Base-by-base conservation (phyloP, 169 alveolate genomes). In the Eimeria sp. region DNA sequence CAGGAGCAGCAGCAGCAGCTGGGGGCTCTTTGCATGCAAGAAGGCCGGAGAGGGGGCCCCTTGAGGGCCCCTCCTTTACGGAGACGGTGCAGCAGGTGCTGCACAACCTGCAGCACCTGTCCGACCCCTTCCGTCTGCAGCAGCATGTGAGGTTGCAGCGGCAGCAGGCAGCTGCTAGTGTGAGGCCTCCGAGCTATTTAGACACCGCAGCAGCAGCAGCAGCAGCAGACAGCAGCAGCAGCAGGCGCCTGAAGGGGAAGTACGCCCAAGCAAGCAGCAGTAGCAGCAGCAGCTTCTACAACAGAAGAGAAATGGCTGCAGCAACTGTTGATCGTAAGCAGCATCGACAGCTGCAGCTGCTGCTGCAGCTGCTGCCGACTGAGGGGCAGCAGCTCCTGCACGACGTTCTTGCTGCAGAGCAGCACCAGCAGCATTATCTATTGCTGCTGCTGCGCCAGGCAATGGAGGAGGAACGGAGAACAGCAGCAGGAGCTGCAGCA, bases 401-500 rank as follows among this genome's bases (percentile, higher is more conserved):
- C 13, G 93, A 87, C 46, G 82, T 87, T 27, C 58, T 87, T 25
- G 62, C 93, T 40, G 82, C 82, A 43, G 93, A 64, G 62, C 93
- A 52, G 60, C 83, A 87, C 64, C 93, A 62, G 62, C 93, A 60
- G 49, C 54, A 87, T 60, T 87, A 46, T 20, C 62, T 87, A 46
- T 66, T 87, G 62, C 60, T 16, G 82, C 78, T 87, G 93, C 82
- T 87, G 49, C 82, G 60, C 46, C 25, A 87, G 64, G 83, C 93
- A 25, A 87, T 64, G 66, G 83, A 87, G 8, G 54, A 43, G 6
- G 83, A 87, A 37, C 93, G 82, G 27, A 37, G 93, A n/a, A 87
- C 93, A 87, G 93, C 93, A 40, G 93, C 93, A 87, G 93, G 93
- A 40, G 82, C 93, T 62, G 83, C 93, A 64, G 93, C 78, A 33